Conservation (phyloP, 1,284 basidiomycete genomes). For the Salmacisia buchloeana region DNA sequence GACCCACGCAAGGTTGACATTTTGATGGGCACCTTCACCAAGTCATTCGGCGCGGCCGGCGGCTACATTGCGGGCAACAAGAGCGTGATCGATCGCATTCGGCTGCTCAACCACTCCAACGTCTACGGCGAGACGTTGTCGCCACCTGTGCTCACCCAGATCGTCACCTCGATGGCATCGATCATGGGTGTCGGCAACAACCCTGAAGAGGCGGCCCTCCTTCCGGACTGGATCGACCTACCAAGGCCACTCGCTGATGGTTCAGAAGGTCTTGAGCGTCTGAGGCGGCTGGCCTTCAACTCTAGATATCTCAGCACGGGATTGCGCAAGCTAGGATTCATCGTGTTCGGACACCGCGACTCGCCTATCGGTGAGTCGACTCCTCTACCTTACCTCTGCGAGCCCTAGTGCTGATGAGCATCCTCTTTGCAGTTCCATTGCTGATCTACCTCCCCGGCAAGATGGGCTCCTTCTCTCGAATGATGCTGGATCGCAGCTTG, state of each 20-base stretch:
- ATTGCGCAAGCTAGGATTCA: slow-evolving; percentile 88
- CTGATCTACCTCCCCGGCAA: slow-evolving; percentile 79
- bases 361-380: slow-evolving; percentile 65
- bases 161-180: slow-evolving; percentile 84
- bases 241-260: slow-evolving; percentile 38
- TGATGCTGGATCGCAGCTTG: slow-evolving; percentile 44
- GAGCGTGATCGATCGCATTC: slow-evolving; percentile 71
- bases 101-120: slow-evolving; percentile 75
- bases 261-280: slow-evolving; percentile 69
- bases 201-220: slow-evolving; percentile 35
- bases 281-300: slow-evolving; percentile 90
- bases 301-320: slow-evolving; percentile 82
- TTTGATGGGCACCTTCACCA: slow-evolving; percentile 98
- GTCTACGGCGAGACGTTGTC: slow-evolving; percentile 86
- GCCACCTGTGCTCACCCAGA: slow-evolving; percentile 83
- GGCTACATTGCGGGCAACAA: slow-evolving; percentile 88
- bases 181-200: slow-evolving; percentile 71
- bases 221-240: slow-evolving; percentile 43
- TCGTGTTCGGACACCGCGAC: slow-evolving; percentile 85
- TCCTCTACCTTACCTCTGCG: background rate
- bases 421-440: slow-evolving; percentile 67
- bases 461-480: slow-evolving; percentile 45
- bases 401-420: background rate
- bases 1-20: slow-evolving; percentile 78
- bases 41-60: slow-evolving; percentile 94